Evolutionary conservation across 2,329 filamentous ascomycete species (phyloP).

Genomic region (Acrocalymma vagum): DNA sequence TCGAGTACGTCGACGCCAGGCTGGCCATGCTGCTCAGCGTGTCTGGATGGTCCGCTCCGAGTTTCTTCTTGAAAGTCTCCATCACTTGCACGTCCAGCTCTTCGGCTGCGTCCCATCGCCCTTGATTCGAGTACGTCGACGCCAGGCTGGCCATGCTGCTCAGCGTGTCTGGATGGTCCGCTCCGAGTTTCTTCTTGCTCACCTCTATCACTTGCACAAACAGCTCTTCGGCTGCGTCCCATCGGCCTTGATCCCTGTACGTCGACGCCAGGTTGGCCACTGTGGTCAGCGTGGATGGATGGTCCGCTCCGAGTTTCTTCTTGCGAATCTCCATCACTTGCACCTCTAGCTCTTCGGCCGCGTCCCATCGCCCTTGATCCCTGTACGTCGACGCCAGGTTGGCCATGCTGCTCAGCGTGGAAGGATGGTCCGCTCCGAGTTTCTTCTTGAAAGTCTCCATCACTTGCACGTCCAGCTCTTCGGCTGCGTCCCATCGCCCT

Average conservation of each 20-base stretch:
- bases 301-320: too few relatives aligned
- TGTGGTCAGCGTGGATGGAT: too few relatives aligned
- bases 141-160: slow-evolving; percentile 4
- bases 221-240: slow-evolving; percentile 1
- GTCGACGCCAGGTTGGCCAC: too few relatives aligned
- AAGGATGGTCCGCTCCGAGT: too few relatives aligned
- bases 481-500: too few relatives aligned
- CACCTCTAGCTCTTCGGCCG: too few relatives aligned
- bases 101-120: slow-evolving; percentile 2
- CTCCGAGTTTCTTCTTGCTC: not conserved
- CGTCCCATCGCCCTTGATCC: too few relatives aligned
- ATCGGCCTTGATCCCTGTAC: slow-evolving; percentile 1
- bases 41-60: slow-evolving; percentile 2
- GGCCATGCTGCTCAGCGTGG: too few relatives aligned
- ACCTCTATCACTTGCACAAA: not conserved
- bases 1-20: slow-evolving; percentile 1
- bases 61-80: not conserved
- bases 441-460: too few relatives aligned
- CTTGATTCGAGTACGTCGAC: not conserved
- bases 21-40: slow-evolving; percentile 4
- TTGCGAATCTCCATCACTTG: too few relatives aligned
- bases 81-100: not conserved
- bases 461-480: too few relatives aligned
- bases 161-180: slow-evolving; percentile 7
- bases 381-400: too few relatives aligned